A percentile compares a stretch with the other conserved stretches of the same genome.
Evolutionary conservation across 208 protist genomes (phyloP).

Genomic region (Balamuthia mandrillaris): DNA sequence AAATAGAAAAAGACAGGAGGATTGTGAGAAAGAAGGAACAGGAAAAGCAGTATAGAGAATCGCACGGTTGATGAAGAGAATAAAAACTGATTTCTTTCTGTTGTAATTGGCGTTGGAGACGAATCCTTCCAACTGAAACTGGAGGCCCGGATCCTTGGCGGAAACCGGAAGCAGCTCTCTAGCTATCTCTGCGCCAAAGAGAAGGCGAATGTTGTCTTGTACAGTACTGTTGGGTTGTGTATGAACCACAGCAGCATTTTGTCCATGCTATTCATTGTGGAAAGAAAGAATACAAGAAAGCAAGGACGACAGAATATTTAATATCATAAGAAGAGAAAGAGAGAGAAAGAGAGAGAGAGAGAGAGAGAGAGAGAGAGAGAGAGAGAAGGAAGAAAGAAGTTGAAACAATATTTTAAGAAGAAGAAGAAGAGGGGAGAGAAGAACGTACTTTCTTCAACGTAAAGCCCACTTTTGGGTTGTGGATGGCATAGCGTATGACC

Average conservation of each 20-base stretch:
- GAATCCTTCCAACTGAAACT: conserved; percentile 55
- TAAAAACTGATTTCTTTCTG: conserved; percentile 68
- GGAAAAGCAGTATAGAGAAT: background rate
- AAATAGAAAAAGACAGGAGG: background rate
- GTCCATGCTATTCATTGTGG: conserved; percentile 21
- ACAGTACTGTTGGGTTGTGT: conserved; percentile 48
- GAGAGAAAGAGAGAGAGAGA: background rate
- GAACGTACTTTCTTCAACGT: conserved; percentile 60
- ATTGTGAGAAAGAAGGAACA: background rate
- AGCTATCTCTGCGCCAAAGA: conserved; percentile 57
- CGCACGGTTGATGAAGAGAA: conserved; percentile 83
- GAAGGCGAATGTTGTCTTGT: conserved; percentile 50
- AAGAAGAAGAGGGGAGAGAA: background rate
- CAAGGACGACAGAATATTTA: background rate
- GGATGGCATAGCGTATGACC: conserved; percentile 60
- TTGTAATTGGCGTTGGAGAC: conserved; percentile 78
- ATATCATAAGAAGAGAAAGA: too few species aligned
- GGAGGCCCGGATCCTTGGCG: conserved; percentile 12
- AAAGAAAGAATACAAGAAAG: background rate
- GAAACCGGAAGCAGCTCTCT: conserved; percentile 54
- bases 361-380: background rate
- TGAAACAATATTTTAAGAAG: background rate
- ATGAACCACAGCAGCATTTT: conserved; percentile 56
- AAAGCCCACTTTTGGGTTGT: conserved; percentile 58
- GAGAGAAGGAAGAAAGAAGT: background rate